Evolutionary conservation across 805 yeast species (phyloP).

Genomic region (Lipomyces sp.): DNA sequence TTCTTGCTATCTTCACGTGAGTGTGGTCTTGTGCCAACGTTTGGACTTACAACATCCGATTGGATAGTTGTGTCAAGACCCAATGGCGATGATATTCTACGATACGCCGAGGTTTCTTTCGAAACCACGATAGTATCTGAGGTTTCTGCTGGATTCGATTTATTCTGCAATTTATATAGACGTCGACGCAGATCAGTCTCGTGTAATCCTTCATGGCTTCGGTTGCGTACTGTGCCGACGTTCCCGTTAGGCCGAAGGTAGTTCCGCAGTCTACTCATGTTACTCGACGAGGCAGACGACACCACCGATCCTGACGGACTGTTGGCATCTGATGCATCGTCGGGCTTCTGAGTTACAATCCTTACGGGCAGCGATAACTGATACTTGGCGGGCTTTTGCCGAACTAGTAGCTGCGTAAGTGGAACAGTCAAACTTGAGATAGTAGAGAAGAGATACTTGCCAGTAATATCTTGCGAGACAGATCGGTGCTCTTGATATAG

Average conservation of each 20-base stretch:
- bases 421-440: background rate
- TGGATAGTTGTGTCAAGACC: background rate
- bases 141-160: background rate
- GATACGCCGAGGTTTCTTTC: background rate
- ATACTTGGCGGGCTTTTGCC: background rate
- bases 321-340: background rate
- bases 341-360: background rate
- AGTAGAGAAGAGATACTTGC: background rate
- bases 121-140: background rate
- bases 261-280: constrained; percentile 4
- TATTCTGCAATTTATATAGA: background rate
- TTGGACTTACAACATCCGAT: background rate
- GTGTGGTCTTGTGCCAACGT: background rate
- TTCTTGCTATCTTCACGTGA: background rate
- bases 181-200: constrained; percentile 6
- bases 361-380: background rate
- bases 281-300: constrained; percentile 9
- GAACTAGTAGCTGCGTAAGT: background rate
- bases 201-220: background rate
- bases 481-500: constrained; percentile 6
- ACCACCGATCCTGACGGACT: background rate
- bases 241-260: background rate
- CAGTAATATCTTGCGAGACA: constrained; percentile 5
- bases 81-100: background rate
- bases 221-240: background rate